Conservation (phyloP, 2,329 filamentous ascomycete genomes). For the Thermothelomyces thermophilus region DNA sequence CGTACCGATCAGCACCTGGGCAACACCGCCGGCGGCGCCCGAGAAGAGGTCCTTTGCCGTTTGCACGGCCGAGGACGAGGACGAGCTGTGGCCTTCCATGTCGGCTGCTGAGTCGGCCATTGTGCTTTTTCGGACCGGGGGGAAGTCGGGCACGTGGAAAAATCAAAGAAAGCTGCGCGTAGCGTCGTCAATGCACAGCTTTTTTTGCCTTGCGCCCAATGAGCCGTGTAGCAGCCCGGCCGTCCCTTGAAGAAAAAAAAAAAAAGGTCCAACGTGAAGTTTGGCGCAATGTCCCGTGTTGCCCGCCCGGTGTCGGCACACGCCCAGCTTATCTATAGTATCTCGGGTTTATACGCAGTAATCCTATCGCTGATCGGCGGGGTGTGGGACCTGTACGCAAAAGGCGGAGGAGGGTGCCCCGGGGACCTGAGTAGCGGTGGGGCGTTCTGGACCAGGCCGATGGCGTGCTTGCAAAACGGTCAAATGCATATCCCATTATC, state of each 20-base stretch:
- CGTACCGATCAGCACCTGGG: conserved; percentile 88
- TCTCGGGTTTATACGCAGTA: not conserved
- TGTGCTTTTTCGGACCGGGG: not conserved
- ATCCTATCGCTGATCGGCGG: not conserved
- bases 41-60: conserved; percentile 85
- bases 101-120: conserved; percentile 35
- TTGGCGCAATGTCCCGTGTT: not conserved
- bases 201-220: not conserved
- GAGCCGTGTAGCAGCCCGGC: not conserved
- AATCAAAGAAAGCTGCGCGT: too few relatives aligned
- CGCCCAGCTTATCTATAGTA: too few relatives aligned
- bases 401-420: too few relatives aligned
- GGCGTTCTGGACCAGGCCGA: conserved; percentile 2
- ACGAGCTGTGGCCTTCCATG: conserved; percentile 28
- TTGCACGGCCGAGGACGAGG: conserved; percentile 37
- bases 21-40: conserved; percentile 84
- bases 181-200: too few relatives aligned
- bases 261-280: too few relatives aligned
- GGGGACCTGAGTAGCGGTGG: conserved; percentile 1
- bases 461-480: conserved; percentile 9
- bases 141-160: not conserved
- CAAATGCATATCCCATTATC: conserved; percentile 11
- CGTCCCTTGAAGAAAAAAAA: too few relatives aligned
- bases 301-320: conserved; percentile 8
- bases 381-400: not conserved